Evolutionary conservation across 1,284 basidiomycete species (phyloP).

Genomic region (Wolfiporia cocos): DNA sequence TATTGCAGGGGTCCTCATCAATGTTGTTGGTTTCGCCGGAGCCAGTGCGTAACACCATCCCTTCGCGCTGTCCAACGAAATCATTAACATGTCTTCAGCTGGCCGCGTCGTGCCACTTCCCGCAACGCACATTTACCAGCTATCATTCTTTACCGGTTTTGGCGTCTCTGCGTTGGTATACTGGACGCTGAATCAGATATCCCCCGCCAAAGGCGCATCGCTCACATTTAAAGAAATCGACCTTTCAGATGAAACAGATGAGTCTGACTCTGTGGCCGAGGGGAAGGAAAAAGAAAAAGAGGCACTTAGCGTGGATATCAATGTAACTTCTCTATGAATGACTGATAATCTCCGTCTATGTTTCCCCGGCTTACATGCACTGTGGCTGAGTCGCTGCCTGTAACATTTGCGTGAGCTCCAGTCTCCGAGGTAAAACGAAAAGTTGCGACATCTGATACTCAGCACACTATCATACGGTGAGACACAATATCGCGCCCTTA

Average conservation of each 20-base stretch:
- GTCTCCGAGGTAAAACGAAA: too few species aligned
- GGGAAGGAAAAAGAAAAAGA: constrained; percentile 9
- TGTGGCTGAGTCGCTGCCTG: too few species aligned
- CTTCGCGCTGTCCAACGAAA: constrained; percentile 14
- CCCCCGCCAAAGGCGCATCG: constrained; percentile 51
- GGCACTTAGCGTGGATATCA: too few species aligned
- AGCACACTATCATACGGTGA: too few species aligned
- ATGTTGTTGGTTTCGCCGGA: constrained; percentile 71
- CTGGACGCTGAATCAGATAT: constrained; percentile 47
- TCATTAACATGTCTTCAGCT: constrained; percentile 28
- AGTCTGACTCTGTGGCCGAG: not conserved
- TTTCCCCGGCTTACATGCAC: too few species aligned
- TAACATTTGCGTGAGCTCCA: too few species aligned
- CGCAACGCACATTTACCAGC: constrained; percentile 65
- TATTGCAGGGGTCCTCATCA: constrained; percentile 75
- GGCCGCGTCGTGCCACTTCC: constrained; percentile 54
- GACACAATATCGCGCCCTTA: too few species aligned
- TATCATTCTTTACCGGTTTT: constrained; percentile 79
- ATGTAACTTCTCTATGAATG: too few species aligned
- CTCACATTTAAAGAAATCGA: constrained; percentile 58
- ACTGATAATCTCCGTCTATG: too few species aligned
- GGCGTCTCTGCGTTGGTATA: constrained; percentile 64
- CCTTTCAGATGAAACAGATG: constrained; percentile 29
- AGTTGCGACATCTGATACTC: too few species aligned
- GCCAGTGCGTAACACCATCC: constrained; percentile 38